phyloP scores from a whole-genome alignment of 306 rosid species.

The Lathyrus sativus region DNA sequence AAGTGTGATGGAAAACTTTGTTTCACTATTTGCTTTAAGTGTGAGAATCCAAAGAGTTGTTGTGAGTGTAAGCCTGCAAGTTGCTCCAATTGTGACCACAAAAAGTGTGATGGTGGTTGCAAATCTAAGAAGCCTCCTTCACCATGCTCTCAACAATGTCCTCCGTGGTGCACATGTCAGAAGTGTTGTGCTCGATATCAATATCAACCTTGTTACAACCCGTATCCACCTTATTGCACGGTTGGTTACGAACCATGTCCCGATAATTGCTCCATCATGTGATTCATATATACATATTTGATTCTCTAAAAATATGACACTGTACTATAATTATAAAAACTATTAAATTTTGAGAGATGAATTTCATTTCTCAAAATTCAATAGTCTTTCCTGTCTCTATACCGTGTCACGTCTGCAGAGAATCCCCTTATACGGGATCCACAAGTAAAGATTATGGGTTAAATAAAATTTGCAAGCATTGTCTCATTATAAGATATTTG shows the following conservation, averaged over 20 bases:
- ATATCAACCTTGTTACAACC: constrained; percentile 12
- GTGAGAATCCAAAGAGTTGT: neutral
- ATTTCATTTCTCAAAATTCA: neutral
- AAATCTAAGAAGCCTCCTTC: neutral
- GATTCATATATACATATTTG: neutral
- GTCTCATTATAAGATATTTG: neutral
- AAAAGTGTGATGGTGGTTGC: constrained; percentile 14
- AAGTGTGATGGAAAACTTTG: constrained; percentile 12
- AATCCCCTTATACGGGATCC: neutral
- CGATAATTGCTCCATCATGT: constrained; percentile 37
- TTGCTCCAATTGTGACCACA: neutral
- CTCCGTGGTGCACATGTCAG: constrained; percentile 27
- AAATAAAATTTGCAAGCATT: constrained; percentile 6
- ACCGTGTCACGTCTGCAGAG: neutral
- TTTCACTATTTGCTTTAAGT: neutral
- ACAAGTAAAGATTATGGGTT: neutral
- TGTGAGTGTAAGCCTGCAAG: constrained; percentile 9
- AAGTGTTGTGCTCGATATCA: constrained; percentile 6
- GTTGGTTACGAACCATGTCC: constrained; percentile 31
- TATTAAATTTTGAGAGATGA: neutral
- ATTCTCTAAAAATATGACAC: neutral
- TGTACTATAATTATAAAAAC: neutral
- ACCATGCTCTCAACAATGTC: constrained; percentile 2
- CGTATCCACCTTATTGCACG: constrained; percentile 9
- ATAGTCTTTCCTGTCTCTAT: neutral